Conservation (phyloP, 1,139 yeast species). For the Petasospora fabianii region DNA sequence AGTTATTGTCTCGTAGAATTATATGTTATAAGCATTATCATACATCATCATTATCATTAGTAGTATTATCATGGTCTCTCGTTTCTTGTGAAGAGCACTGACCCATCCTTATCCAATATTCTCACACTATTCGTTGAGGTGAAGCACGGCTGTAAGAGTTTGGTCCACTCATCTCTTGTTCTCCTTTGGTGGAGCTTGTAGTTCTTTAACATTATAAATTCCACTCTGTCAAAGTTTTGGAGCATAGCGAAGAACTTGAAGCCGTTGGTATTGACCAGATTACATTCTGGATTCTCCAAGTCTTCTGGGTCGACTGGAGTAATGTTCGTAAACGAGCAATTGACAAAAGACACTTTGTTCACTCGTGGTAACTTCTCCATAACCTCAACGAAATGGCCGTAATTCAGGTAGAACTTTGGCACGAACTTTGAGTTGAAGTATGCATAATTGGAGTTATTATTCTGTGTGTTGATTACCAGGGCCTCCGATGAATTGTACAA, state of each 20-base stretch:
- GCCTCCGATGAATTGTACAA: slow-evolving; percentile 20
- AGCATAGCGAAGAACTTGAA: slow-evolving; percentile 29
- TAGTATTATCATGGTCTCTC: slow-evolving; percentile 6
- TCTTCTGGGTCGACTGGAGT: slow-evolving; percentile 24
- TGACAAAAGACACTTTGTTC: slow-evolving; percentile 18
- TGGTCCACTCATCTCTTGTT: slow-evolving; percentile 35
- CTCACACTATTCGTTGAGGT: slow-evolving; percentile 31
- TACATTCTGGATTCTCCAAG: slow-evolving; percentile 5
- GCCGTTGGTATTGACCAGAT: slow-evolving; percentile 23
- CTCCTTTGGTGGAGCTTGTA: slow-evolving; percentile 35
- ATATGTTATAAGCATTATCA: too few relatives aligned
- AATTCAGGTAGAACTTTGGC: slow-evolving; percentile 27
- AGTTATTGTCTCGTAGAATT: too few relatives aligned
- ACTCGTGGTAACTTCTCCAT: slow-evolving; percentile 21
- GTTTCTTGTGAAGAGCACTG: slow-evolving; percentile 28
- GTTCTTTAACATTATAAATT: slow-evolving; percentile 33
- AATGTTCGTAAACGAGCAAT: slow-evolving; percentile 26
- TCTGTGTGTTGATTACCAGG: slow-evolving; percentile 17
- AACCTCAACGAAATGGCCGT: slow-evolving; percentile 18
- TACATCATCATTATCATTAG: not conserved
- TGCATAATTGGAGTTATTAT: slow-evolving; percentile 25
- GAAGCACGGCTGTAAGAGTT: slow-evolving; percentile 32
- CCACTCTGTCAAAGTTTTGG: slow-evolving; percentile 30
- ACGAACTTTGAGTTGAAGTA: slow-evolving; percentile 27
- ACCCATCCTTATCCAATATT: slow-evolving; percentile 35